phyloP scores from a whole-genome alignment of 305 asterid genomes.

The Plantago coronopus region DNA sequence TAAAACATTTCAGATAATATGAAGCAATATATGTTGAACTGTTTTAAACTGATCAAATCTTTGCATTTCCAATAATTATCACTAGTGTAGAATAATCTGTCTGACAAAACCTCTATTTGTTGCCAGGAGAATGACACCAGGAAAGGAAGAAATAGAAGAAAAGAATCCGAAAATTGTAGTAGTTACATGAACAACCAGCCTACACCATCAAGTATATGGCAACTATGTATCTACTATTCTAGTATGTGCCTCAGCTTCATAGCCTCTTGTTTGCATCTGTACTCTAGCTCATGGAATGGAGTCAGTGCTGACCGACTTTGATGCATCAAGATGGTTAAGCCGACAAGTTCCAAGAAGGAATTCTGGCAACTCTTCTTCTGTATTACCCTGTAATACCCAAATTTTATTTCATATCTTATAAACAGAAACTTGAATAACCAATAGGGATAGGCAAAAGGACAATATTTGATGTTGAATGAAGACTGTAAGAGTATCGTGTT shows the following conservation, averaged over 20 bases:
- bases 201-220: not conserved
- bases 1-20: not conserved
- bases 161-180: conserved; percentile 5
- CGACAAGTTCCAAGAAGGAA: conserved; percentile 81
- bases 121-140: no score
- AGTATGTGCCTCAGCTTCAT: not conserved
- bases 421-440: not conserved
- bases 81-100: not conserved
- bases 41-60: conserved; percentile 4
- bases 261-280: conserved; percentile 8
- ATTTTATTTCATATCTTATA: not conserved
- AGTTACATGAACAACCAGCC: not conserved
- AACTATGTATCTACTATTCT: conserved; percentile 8
- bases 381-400: conserved; percentile 55
- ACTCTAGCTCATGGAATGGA: conserved; percentile 26
- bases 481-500: not conserved
- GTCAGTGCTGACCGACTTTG: conserved; percentile 47
- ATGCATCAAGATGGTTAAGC: conserved; percentile 72
- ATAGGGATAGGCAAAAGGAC: not conserved
- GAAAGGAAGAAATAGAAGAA: no score
- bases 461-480: no score
- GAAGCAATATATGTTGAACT: not conserved
- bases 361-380: conserved; percentile 86
- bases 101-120: not conserved
- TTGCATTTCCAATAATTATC: conserved; percentile 6